Evolutionary conservation across 257 asterid species (phyloP), one percentile per base, ranked within the genome.

Genomic region (Solanum virginianum): DNA sequence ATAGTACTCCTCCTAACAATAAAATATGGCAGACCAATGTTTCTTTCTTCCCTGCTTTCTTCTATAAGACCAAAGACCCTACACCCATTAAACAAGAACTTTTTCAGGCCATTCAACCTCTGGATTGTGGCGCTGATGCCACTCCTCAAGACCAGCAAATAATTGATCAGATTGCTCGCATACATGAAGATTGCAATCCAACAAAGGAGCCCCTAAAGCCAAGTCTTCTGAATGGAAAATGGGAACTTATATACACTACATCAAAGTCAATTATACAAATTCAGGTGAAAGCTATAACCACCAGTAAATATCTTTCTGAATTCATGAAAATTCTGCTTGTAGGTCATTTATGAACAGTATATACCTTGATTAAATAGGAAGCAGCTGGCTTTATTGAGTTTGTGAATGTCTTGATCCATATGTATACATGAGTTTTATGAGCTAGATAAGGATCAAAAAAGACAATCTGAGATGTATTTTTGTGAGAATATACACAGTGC

Each of bases 171-270:
- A 91, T 94, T 87, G 93, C 91, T 87, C 88, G 92, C 77, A 91
- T 89, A 80, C 92, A 91, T 20, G 98, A 94, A 89, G 95, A 93
- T 26, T 88, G 86, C 75, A 94, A 91, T 90, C 96, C 96, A 65
- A 92, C 95, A 43, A 94, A 91, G 92, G 89, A 89, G 87, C 98
- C 98, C 8, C 81, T 94, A 53, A 92, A 92, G 85, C 92, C 98
- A 39, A 65, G 80, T 84, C 85, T 94, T 57, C 91, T 94, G 20
- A 86, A 93, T 75, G 99, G 99, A 51, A 96, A 96, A 75, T 96
- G 99, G 98, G 98, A 96, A 89, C 98, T 93, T 80, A 85, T 96
- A 14, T 96, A 96, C 91, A 94, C 99, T 11, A 95, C 99, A 86
- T 95, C 99, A 8, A 87, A 89, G 71, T 94, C 99, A 47, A 95